Base-by-base conservation (phyloP, 2,329 filamentous ascomycete species). In the Chrysoporthe cubensis region DNA sequence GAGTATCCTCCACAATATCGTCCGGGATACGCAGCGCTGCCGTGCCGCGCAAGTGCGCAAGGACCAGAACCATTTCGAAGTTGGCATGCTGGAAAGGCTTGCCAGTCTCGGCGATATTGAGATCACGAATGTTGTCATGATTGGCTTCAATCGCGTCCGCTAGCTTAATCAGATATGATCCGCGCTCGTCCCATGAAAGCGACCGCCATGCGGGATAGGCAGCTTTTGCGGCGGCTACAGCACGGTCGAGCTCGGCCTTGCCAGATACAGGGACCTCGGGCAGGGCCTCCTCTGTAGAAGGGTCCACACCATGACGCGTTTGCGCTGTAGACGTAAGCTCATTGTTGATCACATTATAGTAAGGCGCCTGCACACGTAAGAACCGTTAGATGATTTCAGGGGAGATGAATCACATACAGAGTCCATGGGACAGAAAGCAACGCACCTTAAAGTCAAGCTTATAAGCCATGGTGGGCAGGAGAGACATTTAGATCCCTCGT, bases 321-420 rank as follows among this genome's bases (percentile, higher is more conserved):
- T 79, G 72, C 14, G 78, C 67, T 0, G 82, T 84, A n/a, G 80
- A 73, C 18, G 75, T 76, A 69, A 82, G 75, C 75, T 84, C 76
- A 68, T 83, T 84, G 69, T 85, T 80, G 72, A 87, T 80, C 69
- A 83, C 78, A 76, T 85, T 86, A 70, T 78, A 77, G 72, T 83
- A 85, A 1, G 63, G 42, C 40, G 63, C 54, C 63, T 65, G 21
- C 26, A 2, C 14, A 11, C 4, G 8, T 26, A 18, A 26, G 11
- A 21, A 14, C 16, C 14, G 34, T 42, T 9, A 1, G 40, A 4
- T 16, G 11, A 37, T 0, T 37, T 8, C 5, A 34, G 26, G 21
- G 52, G 21, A 26, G 26, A 13, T 9, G 26, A 26, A n/a, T 42
- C 14, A 6, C 16, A 14, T 9, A 42, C 5, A 43, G 32, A 26